Base-by-base conservation (phyloP, 2,329 filamentous ascomycete species). In the Phyllosticta citriasiana region DNA sequence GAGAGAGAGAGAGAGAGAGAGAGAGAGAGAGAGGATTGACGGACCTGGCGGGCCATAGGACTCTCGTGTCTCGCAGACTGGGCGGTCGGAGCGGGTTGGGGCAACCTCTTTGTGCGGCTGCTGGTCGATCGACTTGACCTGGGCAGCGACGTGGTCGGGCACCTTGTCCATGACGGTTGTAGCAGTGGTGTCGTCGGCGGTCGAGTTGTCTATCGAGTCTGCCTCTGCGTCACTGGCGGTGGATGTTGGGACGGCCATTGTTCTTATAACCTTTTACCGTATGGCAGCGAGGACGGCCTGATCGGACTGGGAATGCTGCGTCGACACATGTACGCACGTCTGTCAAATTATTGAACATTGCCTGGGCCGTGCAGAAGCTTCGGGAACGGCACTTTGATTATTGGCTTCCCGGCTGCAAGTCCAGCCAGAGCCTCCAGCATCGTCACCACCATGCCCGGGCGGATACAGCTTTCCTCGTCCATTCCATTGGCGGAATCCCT, bases 21-120 rank as follows among this genome's bases (percentile, higher is more conserved):
- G 51, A 19, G 14, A 3, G 25, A 55, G 8, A 35, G 54, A 35
- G 25, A 22, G n/a, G 30, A 19, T 30, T 55, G 27, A n/a, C 61
- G 57, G 26, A 65, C 68, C 69, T 40, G 68, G 65, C 40, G 66
- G 57, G 52, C 69, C 69, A 57, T 70, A 70, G 12, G 66, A 61
- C 57, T 69, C 64, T 22, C 67, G 63, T 8, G 62, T 64, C 47
- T 65, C 62, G 55, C 19, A 62, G 25, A 64, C 54, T 16, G 64
- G 62, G 24, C 58, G 57, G 24, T 65, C 64, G 55, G 62, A 52
- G 52, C 57, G 63, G 27, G 52, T 47, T 53, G 63, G 47, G 4
- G 58, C 60, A 30, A 65, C 53, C 33, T 63, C 64, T 16, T 64
- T 40, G 56, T 62, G 60, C 30, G 60, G 60, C 25, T 57, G 51